These are phyloP conservation scores for Lactuca sativa DNA, from an alignment of 129 eudicot species.

Conservation along the genomic window DNA sequence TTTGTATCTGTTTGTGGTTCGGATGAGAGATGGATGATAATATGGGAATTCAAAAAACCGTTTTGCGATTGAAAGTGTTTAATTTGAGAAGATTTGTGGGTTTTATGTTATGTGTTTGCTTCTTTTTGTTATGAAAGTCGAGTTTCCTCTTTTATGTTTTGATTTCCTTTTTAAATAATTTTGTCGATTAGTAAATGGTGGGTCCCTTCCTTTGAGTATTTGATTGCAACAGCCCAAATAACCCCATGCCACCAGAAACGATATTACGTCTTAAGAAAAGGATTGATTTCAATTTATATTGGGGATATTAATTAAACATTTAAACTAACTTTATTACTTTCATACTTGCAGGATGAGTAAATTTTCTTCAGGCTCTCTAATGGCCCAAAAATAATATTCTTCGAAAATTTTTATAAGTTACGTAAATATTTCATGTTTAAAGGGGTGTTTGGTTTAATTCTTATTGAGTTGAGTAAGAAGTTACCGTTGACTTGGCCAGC, in stretches of 20 bases:
- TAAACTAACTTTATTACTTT: no score
- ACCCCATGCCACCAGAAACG: background rate
- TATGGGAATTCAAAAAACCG: slow-evolving; percentile 14
- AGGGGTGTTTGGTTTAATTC: no score
- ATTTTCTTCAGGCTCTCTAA: no score
- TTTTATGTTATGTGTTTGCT: background rate
- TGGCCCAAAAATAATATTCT: no score
- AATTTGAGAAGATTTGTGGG: slow-evolving; percentile 18
- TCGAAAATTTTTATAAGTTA: no score
- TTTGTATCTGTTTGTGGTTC: background rate
- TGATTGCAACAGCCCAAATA: background rate
- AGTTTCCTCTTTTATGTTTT: slow-evolving; percentile 22
- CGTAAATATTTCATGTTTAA: no score
- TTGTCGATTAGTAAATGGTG: background rate
- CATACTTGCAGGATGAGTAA: no score
- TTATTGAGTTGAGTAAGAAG: no score
- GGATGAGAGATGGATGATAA: no score
- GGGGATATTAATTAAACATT: no score
- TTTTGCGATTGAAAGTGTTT: slow-evolving; percentile 33
- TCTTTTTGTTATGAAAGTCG: slow-evolving; percentile 14
- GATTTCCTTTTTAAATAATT: background rate
- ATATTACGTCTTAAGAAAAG: background rate
- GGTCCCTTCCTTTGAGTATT: background rate
- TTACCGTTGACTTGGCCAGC: no score
- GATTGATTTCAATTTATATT: background rate